These are phyloP conservation scores for Cystobasidium onofrii DNA, from an alignment of 768 basidiomycete genomes.

Conservation along the genomic window DNA sequence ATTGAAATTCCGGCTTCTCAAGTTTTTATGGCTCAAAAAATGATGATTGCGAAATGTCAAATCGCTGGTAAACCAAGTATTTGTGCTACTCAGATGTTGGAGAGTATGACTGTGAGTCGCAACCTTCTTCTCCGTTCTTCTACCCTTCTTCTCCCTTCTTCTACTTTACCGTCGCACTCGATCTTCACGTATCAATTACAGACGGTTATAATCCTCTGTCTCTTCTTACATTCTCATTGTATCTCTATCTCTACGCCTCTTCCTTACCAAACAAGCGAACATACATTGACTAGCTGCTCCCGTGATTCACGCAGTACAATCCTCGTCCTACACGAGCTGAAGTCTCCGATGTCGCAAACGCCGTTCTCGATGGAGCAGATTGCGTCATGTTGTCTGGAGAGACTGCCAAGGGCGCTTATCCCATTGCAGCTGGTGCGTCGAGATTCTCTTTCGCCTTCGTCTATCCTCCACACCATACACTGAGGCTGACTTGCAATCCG, in stretches of 20 bases:
- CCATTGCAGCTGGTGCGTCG: conserved; percentile 72
- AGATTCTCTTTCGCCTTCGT: not conserved
- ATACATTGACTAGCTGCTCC: too few relatives aligned
- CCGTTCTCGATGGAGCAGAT: conserved; percentile 95
- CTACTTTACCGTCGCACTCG: too few relatives aligned
- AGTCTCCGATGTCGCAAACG: conserved; percentile 98
- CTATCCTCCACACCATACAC: too few relatives aligned
- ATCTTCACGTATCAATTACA: too few relatives aligned
- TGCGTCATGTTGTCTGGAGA: conserved; percentile 99
- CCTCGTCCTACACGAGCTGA: conserved; percentile 97
- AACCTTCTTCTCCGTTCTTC: not conserved
- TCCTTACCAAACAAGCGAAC: too few relatives aligned
- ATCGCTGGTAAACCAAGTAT: conserved; percentile 96
- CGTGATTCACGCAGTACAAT: conserved; percentile 61
- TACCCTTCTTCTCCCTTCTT: not conserved
- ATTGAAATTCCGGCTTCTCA: conserved; percentile 99
- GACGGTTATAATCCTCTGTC: too few relatives aligned
- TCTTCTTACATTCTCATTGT: not conserved
- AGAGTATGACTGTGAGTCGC: conserved; percentile 48
- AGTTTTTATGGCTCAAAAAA: conserved; percentile 98
- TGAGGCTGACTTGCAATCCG: not conserved
- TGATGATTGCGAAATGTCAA: conserved; percentile 99
- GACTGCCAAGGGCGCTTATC: conserved; percentile 95
- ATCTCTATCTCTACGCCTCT: too few relatives aligned
- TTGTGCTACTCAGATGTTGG: conserved; percentile 98